These are phyloP conservation scores for Botryotinia convoluta DNA, from an alignment of 2,329 filamentous ascomycete species.

Conservation along the genomic window DNA sequence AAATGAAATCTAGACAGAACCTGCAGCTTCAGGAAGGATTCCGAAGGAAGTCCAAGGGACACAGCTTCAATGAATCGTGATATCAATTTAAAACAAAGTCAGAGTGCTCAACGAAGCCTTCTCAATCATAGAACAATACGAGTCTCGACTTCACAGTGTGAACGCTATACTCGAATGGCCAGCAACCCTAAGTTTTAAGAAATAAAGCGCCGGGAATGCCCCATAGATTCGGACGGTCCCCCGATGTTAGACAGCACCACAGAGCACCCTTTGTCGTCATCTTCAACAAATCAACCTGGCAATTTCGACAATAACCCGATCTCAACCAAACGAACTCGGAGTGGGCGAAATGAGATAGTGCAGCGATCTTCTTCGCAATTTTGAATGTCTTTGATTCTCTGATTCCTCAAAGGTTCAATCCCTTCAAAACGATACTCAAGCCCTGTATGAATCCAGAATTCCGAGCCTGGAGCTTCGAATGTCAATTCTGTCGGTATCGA, in stretches of 20 bases:
- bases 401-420: background rate
- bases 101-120: background rate
- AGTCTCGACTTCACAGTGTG: background rate
- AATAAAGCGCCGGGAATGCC: background rate
- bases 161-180: conserved; percentile 6
- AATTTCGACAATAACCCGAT: background rate
- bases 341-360: conserved; percentile 1
- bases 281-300: conserved; percentile 9
- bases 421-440: background rate
- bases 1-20: background rate
- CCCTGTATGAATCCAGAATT: background rate
- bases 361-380: conserved; percentile 8
- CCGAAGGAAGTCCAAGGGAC: background rate
- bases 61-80: background rate
- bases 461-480: background rate
- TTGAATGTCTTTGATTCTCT: background rate
- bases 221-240: conserved; percentile 6
- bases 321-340: conserved; percentile 3
- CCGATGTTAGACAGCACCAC: conserved; percentile 17
- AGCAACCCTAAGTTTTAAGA: background rate
- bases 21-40: too few relatives aligned
- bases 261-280: conserved; percentile 12
- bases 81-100: background rate
- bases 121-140: background rate
- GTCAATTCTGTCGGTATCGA: background rate